A percentile compares a stretch with the other conserved stretches of the same genome.
These are phyloP conservation scores for Lepidium sativum DNA, from an alignment of 345 rosid species.

Conservation along the genomic window DNA sequence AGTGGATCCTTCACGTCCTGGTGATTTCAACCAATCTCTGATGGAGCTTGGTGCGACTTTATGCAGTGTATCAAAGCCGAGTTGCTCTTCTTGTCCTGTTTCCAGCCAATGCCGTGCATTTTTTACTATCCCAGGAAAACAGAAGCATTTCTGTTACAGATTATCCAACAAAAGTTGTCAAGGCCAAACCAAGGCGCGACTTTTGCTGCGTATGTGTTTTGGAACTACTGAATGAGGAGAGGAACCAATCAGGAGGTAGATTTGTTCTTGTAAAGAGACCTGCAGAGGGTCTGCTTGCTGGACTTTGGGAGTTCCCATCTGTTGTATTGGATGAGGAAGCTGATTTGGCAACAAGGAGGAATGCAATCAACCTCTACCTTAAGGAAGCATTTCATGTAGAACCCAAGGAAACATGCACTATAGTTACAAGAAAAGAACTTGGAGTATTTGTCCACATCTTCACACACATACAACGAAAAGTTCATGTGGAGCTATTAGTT, in stretches of 20 bases:
- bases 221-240: constrained; percentile 48
- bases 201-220: constrained; percentile 74
- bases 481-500: constrained; percentile 61
- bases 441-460: constrained; percentile 84
- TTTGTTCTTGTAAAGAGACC: constrained; percentile 83
- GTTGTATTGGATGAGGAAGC: constrained; percentile 46
- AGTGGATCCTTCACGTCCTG: constrained; percentile 72
- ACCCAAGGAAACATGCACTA: constrained; percentile 33
- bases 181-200: constrained; percentile 58
- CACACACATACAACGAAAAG: constrained; percentile 73
- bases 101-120: constrained; percentile 62
- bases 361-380: constrained; percentile 43
- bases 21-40: constrained; percentile 92
- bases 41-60: constrained; percentile 97
- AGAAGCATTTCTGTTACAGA: constrained; percentile 47
- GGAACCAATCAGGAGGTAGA: constrained; percentile 36
- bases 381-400: constrained; percentile 51
- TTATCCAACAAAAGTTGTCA: constrained; percentile 66
- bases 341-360: constrained; percentile 45
- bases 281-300: constrained; percentile 81
- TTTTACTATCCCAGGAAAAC: constrained; percentile 43
- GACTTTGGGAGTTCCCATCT: constrained; percentile 96
- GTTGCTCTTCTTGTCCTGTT: constrained; percentile 72
- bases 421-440: constrained; percentile 52
- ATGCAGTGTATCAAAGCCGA: constrained; percentile 66